Conservation (phyloP, 73 alveolate genomes). For the Paramecium biaurelia region DNA sequence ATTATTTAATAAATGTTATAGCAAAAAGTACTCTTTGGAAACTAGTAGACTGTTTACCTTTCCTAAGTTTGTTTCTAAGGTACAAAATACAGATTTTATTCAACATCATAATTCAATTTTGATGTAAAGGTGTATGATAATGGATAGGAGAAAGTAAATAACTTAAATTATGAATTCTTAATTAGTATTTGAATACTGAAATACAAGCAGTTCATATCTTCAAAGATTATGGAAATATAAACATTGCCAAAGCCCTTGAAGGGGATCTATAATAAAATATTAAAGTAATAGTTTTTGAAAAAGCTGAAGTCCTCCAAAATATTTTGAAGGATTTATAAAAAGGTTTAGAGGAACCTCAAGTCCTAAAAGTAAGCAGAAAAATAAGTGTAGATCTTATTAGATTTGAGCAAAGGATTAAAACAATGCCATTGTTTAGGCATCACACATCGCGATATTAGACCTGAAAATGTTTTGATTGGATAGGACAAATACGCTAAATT, state of each 20-base stretch:
- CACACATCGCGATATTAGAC: constrained; percentile 57
- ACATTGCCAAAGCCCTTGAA: neutral
- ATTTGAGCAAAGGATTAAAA: constrained; percentile 40
- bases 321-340: neutral
- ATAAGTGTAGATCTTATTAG: constrained; percentile 1
- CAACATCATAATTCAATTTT: neutral
- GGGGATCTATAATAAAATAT: neutral
- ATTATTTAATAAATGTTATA: neutral
- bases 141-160: constrained; percentile 37
- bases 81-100: neutral
- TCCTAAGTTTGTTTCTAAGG: neutral
- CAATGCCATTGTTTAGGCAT: constrained; percentile 12
- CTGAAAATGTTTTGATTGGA: constrained; percentile 54
- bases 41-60: neutral
- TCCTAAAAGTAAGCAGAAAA: neutral
- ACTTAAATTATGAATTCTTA: neutral
- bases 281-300: constrained; percentile 23
- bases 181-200: constrained; percentile 19
- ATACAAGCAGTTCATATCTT: neutral
- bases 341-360: neutral
- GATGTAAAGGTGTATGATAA: neutral
- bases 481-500: constrained; percentile 27
- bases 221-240: neutral
- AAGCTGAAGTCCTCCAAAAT: constrained; percentile 2
- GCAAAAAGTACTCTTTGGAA: neutral